Percentiles rank a stretch among this genome's conserved stretches.
These are phyloP conservation scores for Colletotrichum aenigma DNA, from an alignment of 2,329 filamentous ascomycete genomes.

Conservation along the genomic window DNA sequence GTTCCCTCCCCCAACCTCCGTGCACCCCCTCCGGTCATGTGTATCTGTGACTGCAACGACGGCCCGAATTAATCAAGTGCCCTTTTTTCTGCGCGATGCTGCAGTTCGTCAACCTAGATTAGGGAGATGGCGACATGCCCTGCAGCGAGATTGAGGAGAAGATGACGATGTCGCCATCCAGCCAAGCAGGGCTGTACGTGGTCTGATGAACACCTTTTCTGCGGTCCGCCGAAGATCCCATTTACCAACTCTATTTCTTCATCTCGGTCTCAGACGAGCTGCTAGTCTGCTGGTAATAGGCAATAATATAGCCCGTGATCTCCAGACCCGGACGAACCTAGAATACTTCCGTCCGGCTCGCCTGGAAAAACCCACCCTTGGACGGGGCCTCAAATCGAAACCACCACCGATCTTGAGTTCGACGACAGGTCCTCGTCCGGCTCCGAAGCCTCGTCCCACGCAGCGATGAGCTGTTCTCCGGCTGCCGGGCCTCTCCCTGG, in stretches of 20 bases:
- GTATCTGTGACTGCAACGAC: constrained; percentile 6
- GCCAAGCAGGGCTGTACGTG: constrained; percentile 1
- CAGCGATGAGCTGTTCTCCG: constrained; percentile 15
- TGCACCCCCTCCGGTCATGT: constrained; percentile 7
- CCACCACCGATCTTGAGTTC: not conserved
- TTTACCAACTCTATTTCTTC: not conserved
- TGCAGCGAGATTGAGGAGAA: constrained; percentile 1
- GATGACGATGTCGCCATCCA: constrained; percentile 16
- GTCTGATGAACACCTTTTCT: constrained; percentile 2
- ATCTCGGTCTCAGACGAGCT: not conserved
- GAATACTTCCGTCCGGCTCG: not conserved
- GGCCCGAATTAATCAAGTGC: not conserved
- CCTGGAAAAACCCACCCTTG: not conserved
- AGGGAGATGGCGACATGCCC: constrained; percentile 8
- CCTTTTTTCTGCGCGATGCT: not conserved
- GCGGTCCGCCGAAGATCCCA: not conserved
- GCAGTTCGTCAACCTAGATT: constrained; percentile 7
- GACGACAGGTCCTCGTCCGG: not conserved
- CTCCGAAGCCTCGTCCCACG: constrained; percentile 9
- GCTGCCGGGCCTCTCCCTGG: constrained; percentile 13
- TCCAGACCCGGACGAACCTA: not conserved
- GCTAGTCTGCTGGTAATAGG: not conserved
- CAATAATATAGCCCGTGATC: not conserved
- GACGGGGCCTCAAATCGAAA: not conserved
- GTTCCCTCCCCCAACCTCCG: not conserved